phyloP scores from a whole-genome alignment of 2,329 filamentous ascomycete species.

The Cercospora sp. region DNA sequence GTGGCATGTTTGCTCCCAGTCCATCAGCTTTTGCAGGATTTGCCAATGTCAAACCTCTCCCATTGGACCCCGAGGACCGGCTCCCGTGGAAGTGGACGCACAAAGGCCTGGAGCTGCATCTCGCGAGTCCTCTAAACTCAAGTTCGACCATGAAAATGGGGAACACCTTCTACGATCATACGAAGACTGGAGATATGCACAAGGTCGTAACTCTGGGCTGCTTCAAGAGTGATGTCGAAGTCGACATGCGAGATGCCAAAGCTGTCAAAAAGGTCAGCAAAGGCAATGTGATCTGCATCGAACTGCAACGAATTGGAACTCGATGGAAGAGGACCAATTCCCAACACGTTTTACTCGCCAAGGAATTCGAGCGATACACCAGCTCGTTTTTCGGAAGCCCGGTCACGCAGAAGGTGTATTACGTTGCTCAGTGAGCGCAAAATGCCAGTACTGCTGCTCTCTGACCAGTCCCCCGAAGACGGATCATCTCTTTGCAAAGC shows the following conservation, averaged over 20 bases:
- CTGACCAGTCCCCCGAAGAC: neutral
- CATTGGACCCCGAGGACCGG: conserved; percentile 3
- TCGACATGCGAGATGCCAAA: conserved; percentile 1
- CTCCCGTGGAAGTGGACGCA: conserved; percentile 8
- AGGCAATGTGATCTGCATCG: conserved; percentile 7
- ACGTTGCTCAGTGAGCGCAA: conserved; percentile 2
- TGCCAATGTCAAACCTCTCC: neutral
- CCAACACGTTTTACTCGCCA: neutral
- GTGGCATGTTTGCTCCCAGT: conserved; percentile 11
- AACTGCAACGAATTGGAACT: conserved; percentile 7
- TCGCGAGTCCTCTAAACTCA: neutral
- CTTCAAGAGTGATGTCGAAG: conserved; percentile 4
- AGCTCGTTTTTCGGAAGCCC: neutral
- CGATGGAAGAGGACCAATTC: conserved; percentile 11
- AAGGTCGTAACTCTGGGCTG: conserved; percentile 10
- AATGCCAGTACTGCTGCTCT: neutral
- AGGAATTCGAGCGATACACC: conserved; percentile 1
- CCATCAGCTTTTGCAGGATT: conserved; percentile 10
- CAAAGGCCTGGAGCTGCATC: conserved; percentile 5
- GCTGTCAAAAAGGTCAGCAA: conserved; percentile 7
- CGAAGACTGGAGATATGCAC: neutral
- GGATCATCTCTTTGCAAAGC: neutral
- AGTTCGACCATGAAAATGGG: conserved; percentile 5
- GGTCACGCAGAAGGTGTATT: conserved; percentile 3
- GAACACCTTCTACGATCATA: neutral